A percentile compares a stretch with the other conserved stretches of the same genome.
phyloP scores from a whole-genome alignment of 179 eudicot genomes.

The Silene vulgaris region DNA sequence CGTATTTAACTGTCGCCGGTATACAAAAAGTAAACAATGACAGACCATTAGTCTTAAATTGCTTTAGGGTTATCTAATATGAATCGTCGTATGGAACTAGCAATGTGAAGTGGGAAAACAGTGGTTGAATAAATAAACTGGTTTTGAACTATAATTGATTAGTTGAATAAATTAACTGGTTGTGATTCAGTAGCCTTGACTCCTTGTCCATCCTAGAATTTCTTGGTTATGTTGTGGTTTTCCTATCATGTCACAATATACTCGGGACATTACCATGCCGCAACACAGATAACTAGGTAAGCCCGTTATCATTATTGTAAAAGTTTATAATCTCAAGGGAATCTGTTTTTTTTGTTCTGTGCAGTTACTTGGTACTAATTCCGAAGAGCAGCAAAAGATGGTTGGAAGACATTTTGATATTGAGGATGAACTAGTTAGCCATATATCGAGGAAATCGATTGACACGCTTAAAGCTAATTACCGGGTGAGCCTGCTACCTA shows the following conservation, averaged over 20 bases:
- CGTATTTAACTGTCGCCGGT: too few species aligned
- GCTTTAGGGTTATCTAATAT: too few species aligned
- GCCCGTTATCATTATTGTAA: neutral
- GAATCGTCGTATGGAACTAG: too few species aligned
- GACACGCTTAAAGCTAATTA: constrained; percentile 69
- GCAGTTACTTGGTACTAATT: constrained; percentile 67
- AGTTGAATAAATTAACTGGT: neutral
- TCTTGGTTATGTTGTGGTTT: too few species aligned
- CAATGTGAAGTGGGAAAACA: too few species aligned
- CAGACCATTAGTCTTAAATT: too few species aligned
- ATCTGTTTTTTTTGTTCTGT: constrained; percentile 6
- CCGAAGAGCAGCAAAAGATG: constrained; percentile 92
- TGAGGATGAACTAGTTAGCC: constrained; percentile 93
- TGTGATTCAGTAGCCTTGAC: too few species aligned
- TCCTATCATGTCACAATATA: too few species aligned
- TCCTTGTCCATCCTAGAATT: too few species aligned
- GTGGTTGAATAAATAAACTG: neutral
- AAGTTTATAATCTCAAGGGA: neutral
- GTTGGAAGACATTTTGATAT: constrained; percentile 85
- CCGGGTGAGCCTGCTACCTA: constrained; percentile 38
- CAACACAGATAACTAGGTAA: neutral
- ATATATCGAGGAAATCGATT: constrained; percentile 68
- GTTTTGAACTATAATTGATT: neutral
- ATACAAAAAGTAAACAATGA: too few species aligned
- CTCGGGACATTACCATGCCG: too few species aligned